phyloP scores from a whole-genome alignment of 2,329 filamentous ascomycete genomes.

The Fusarium armeniacum region DNA sequence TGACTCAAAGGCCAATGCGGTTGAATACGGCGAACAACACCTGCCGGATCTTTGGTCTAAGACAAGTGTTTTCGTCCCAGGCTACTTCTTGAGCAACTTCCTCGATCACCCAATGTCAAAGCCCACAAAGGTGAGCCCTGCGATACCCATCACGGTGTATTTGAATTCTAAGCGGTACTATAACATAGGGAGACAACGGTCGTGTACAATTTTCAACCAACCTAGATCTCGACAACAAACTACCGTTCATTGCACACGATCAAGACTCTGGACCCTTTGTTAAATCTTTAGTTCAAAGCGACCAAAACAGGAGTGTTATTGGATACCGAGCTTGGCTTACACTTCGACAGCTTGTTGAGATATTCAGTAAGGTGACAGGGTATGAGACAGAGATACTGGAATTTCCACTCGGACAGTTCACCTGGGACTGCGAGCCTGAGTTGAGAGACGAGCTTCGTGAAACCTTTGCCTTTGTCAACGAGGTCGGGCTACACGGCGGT shows the following conservation, averaged over 20 bases:
- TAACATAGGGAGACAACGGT: conserved; percentile 4
- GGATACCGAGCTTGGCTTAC: conserved; percentile 18
- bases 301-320: background rate
- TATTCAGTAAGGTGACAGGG: conserved; percentile 3
- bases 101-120: conserved; percentile 17
- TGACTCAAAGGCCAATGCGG: conserved; percentile 18
- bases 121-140: conserved; percentile 1
- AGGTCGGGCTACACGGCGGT: conserved; percentile 13
- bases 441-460: conserved; percentile 1
- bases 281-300: background rate
- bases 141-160: background rate
- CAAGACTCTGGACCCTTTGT: conserved; percentile 11
- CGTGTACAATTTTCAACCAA: conserved; percentile 14
- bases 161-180: conserved; percentile 5
- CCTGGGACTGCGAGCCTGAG: background rate
- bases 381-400: background rate
- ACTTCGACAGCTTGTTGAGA: background rate
- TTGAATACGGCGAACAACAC: background rate
- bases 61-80: conserved; percentile 10
- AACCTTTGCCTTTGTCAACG: conserved; percentile 11
- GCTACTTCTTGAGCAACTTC: conserved; percentile 14
- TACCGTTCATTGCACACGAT: conserved; percentile 14
- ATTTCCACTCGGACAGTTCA: background rate
- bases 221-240: conserved; percentile 2
- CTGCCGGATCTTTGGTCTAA: conserved; percentile 14